Evolutionary conservation across 2,329 filamentous ascomycete species (phyloP), one percentile per base, ranked within the genome.

Genomic region (Penicillium concentricum): DNA sequence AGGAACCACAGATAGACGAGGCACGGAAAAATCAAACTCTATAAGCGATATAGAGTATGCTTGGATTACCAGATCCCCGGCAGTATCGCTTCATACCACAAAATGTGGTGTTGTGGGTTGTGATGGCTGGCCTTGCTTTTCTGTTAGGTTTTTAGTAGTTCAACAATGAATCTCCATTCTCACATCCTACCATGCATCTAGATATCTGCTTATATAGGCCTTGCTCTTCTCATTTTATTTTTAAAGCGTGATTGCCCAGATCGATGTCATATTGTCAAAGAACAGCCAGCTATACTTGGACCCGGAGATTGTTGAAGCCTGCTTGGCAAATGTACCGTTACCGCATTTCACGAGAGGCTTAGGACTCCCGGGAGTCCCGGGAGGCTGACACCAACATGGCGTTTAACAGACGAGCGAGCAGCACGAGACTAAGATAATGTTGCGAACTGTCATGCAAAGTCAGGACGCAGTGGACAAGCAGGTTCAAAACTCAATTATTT

Each of bases 271-370:
- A 51, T 74, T 78, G 53, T 79, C 79, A 61, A 83, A 69, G 68
- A 81, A 84, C 5, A 81, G 72, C 79, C 81, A 85, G 43, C 78
- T 79, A 61, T 84, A 84, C 38, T 76, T 71, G 18, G 76, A 76
- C 0, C 82, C 82, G 1, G 72, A 69, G 5, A 84, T 71, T 0
- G 75, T 79, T 4, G 78, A 65, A 20, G 74, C 76, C 51, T 81
- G 76, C 20, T 63, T 45, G 2, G 73, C 61, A 57, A 81, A 81
- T 56, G 84, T 72, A 2, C 66, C 72, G 5, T 81, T 77, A 20
- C 82, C 81, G 4, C 82, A 81, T 49, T 66, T 65, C 20, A 83
- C 82, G 6, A 35, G 32, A 35, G 32, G 6, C 32, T 3, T 35
- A 7, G 32, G 15, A 16, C 15, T 16, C 32, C 32, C 5, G 32